Percentiles rank a stretch among this genome's conserved stretches.
These are phyloP conservation scores for Erysimum cheiri DNA, from an alignment of 441 rosid genomes.

Conservation along the genomic window DNA sequence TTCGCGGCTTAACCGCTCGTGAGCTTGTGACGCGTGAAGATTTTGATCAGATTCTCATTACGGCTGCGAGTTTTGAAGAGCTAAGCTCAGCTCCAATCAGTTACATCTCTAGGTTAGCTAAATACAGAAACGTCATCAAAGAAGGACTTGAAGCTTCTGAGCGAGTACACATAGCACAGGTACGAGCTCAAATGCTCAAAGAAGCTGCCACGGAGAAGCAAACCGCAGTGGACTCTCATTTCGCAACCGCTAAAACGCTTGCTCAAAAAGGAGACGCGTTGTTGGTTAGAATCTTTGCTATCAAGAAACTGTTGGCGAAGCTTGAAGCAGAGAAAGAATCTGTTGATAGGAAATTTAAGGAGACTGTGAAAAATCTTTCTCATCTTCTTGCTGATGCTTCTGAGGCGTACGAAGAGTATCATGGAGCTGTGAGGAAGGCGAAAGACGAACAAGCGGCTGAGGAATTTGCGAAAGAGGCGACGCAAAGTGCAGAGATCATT, in stretches of 20 bases:
- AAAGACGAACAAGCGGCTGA: conserved; percentile 42
- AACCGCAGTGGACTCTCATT: conserved; percentile 26
- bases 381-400: conserved; percentile 40
- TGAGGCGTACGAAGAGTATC: conserved; percentile 43
- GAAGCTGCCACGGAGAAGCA: conserved; percentile 37
- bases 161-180: conserved; percentile 32
- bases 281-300: conserved; percentile 37
- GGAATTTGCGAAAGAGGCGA: conserved; percentile 41
- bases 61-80: conserved; percentile 36
- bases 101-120: conserved; percentile 42
- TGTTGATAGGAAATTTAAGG: conserved; percentile 28
- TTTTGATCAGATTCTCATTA: conserved; percentile 28
- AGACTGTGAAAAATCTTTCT: conserved; percentile 8
- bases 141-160: conserved; percentile 45
- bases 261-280: conserved; percentile 42
- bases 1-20: conserved; percentile 32
- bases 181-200: conserved; percentile 24
- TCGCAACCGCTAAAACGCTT: conserved; percentile 28
- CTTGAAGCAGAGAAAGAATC: conserved; percentile 33
- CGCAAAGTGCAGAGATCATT: conserved; percentile 34
- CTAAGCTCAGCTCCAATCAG: conserved; percentile 38
- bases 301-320: conserved; percentile 38
- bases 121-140: conserved; percentile 33
- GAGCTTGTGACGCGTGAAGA: conserved; percentile 36
- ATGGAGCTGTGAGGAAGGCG: conserved; percentile 32